phyloP scores from a whole-genome alignment of 371 early-diverging fungal genomes.

The Circinella minor region DNA sequence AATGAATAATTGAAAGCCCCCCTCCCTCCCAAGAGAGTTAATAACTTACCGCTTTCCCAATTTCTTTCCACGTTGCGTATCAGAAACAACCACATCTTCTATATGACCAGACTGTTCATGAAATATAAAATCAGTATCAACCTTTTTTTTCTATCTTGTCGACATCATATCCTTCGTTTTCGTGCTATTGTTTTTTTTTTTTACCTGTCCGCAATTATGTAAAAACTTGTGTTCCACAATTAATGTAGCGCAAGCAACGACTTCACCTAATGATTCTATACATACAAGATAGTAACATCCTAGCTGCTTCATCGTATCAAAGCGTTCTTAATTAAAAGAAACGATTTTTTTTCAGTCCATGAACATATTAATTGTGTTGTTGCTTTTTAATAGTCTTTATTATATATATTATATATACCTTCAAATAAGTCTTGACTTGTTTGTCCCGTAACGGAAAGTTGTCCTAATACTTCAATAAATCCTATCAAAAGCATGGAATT shows the following conservation, averaged over 20 bases:
- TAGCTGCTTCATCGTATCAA: conserved; percentile 61
- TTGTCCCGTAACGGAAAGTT: conserved; percentile 16
- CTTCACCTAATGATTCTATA: conserved; percentile 64
- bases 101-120: conserved; percentile 61
- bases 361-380: too few relatives aligned
- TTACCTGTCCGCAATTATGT: conserved; percentile 79
- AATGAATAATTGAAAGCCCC: neutral
- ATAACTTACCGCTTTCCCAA: conserved; percentile 56
- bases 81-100: conserved; percentile 91
- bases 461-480: conserved; percentile 12
- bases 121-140: too few relatives aligned
- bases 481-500: neutral
- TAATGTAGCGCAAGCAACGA: conserved; percentile 93
- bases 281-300: conserved; percentile 76
- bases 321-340: conserved; percentile 55
- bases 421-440: conserved; percentile 47
- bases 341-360: neutral
- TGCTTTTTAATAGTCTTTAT: too few relatives aligned
- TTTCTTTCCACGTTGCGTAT: conserved; percentile 87
- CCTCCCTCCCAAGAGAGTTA: neutral
- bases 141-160: conserved; percentile 20
- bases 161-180: neutral
- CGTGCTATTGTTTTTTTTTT: conserved; percentile 14
- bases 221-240: conserved; percentile 95
- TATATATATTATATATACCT: conserved; percentile 36